These are phyloP conservation scores for Pichia sp. DNA, from an alignment of 1,139 yeast species.

Conservation along the genomic window DNA sequence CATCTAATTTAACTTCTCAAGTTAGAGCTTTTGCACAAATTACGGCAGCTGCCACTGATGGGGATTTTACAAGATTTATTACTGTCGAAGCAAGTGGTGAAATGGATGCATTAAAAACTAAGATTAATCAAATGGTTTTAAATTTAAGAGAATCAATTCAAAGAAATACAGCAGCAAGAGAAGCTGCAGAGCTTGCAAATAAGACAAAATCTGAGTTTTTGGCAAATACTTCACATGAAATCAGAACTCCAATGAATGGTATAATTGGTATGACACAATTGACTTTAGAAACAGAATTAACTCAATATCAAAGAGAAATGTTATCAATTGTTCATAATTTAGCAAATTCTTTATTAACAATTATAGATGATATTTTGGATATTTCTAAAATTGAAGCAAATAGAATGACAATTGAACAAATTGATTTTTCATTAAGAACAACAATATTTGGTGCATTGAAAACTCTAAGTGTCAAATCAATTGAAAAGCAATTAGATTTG, in stretches of 20 bases:
- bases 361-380: constrained; percentile 83
- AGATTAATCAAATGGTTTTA: constrained; percentile 86
- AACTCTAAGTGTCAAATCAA: constrained; percentile 81
- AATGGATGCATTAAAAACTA: constrained; percentile 88
- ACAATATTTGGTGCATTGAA: constrained; percentile 85
- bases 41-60: constrained; percentile 91
- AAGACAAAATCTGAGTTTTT: constrained; percentile 86
- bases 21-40: constrained; percentile 91
- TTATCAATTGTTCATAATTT: constrained; percentile 77
- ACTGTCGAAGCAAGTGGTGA: constrained; percentile 91
- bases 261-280: constrained; percentile 89
- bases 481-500: constrained; percentile 73
- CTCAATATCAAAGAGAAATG: constrained; percentile 89
- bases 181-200: constrained; percentile 87
- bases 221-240: constrained; percentile 89
- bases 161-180: constrained; percentile 87
- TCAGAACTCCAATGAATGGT: constrained; percentile 89
- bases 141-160: constrained; percentile 83
- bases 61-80: constrained; percentile 82
- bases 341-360: constrained; percentile 76
- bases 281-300: constrained; percentile 77
- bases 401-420: constrained; percentile 85
- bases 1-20: constrained; percentile 82
- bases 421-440: constrained; percentile 76
- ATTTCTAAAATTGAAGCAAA: constrained; percentile 89